Conservation (phyloP, 768 basidiomycete species). For the Cystobasidium onofrii region DNA sequence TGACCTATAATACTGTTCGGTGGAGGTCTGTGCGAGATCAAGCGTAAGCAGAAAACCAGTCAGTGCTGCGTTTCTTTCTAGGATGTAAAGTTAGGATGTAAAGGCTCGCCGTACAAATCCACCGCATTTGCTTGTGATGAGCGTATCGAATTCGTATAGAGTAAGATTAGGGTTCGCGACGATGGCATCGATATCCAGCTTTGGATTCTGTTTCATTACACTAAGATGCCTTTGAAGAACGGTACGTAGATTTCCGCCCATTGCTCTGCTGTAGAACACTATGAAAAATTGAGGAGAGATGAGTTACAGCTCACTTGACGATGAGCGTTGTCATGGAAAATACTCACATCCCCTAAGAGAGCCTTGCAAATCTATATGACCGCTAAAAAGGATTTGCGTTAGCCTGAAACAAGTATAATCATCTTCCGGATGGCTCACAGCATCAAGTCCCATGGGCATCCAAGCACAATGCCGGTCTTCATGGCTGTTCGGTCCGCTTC, state of each 20-base stretch:
- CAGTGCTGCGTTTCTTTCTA: neutral
- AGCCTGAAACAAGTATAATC: neutral
- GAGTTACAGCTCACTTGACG: slow-evolving; percentile 45
- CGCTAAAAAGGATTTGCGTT: slow-evolving; percentile 42
- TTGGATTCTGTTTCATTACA: slow-evolving; percentile 2
- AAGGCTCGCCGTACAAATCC: slow-evolving; percentile 45
- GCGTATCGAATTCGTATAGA: slow-evolving; percentile 51
- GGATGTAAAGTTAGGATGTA: no score
- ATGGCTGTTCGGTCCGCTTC: slow-evolving; percentile 23
- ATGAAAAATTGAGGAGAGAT: slow-evolving; percentile 30
- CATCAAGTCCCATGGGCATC: slow-evolving; percentile 10
- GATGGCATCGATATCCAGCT: slow-evolving; percentile 26
- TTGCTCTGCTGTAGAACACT: slow-evolving; percentile 48
- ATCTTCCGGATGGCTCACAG: neutral
- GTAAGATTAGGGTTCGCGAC: slow-evolving; percentile 35
- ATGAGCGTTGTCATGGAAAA: neutral
- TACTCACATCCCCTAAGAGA: slow-evolving; percentile 31
- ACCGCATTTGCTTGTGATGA: slow-evolving; percentile 49
- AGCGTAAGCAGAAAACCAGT: slow-evolving; percentile 7
- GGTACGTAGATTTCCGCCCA: slow-evolving; percentile 60
- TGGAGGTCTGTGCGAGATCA: slow-evolving; percentile 50
- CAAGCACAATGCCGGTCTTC: slow-evolving; percentile 4
- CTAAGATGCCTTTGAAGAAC: slow-evolving; percentile 30
- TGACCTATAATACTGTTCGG: slow-evolving; percentile 51
- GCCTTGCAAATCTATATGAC: slow-evolving; percentile 31